Percentiles rank a stretch among this genome's conserved stretches.
Conservation (phyloP, 2,329 filamentous ascomycete species). For the Colletotrichum theobromicola region DNA sequence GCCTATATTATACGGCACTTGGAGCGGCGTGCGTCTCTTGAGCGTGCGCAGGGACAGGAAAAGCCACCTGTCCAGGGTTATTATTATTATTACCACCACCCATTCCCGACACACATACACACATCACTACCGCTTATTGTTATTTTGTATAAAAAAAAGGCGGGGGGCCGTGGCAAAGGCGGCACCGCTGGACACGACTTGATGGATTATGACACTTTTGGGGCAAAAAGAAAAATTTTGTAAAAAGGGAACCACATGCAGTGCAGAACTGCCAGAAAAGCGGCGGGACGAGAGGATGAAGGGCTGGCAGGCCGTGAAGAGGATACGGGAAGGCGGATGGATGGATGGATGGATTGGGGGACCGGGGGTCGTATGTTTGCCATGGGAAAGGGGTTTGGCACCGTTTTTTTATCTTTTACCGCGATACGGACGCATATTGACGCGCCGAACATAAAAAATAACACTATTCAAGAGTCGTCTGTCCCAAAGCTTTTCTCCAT, state of each 20-base stretch:
- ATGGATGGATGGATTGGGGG: not conserved
- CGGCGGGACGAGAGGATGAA: not conserved
- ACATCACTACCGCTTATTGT: not conserved
- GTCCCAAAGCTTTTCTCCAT: not conserved
- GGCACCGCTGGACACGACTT: constrained; percentile 13
- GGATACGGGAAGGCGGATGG: not conserved
- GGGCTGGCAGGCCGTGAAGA: not conserved
- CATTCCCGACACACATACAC: not conserved
- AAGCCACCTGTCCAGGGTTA: not conserved
- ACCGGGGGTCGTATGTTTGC: not conserved
- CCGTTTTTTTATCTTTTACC: not conserved
- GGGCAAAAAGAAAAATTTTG: not conserved
- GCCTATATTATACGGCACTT: not conserved
- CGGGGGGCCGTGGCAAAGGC: not conserved
- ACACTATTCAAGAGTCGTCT: not conserved
- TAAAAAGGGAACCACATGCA: not conserved
- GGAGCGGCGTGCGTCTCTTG: not conserved
- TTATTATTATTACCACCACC: not conserved
- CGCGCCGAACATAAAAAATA: not conserved
- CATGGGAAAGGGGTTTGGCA: not conserved
- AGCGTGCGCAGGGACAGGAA: not conserved
- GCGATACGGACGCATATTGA: not conserved
- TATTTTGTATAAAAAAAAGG: constrained; percentile 12
- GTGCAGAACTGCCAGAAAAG: not conserved
- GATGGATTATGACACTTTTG: constrained; percentile 19